Evolutionary conservation across 208 protist genomes (phyloP).

Genomic region (Wallacemonas collosoma): DNA sequence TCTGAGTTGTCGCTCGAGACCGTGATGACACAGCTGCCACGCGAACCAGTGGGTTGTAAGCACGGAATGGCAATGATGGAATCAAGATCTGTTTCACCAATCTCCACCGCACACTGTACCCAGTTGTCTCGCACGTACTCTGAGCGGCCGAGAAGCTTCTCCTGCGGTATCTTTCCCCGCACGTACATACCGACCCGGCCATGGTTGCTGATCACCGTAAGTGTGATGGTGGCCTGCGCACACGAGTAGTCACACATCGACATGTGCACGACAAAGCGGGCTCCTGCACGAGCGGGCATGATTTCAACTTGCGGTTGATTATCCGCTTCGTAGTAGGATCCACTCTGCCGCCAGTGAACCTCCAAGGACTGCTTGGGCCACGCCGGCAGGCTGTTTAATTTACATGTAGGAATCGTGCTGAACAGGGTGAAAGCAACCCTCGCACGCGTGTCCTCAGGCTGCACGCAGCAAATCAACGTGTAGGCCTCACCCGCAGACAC

Average conservation of each 20-base stretch:
- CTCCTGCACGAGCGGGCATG: conserved; percentile 34
- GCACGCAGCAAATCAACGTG: conserved; percentile 59
- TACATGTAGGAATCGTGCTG: conserved; percentile 44
- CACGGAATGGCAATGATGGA: conserved; percentile 80
- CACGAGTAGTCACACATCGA: conserved; percentile 52
- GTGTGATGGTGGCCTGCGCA: conserved; percentile 61
- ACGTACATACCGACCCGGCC: conserved; percentile 53
- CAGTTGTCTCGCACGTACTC: conserved; percentile 64
- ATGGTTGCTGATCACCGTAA: conserved; percentile 64
- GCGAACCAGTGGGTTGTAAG: conserved; percentile 73
- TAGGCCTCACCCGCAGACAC: conserved; percentile 37
- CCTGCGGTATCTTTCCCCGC: conserved; percentile 46
- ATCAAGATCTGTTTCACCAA: conserved; percentile 41
- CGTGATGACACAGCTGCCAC: conserved; percentile 53
- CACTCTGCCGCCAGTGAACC: conserved; percentile 58
- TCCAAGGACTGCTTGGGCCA: conserved; percentile 57
- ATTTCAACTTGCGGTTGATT: conserved; percentile 87
- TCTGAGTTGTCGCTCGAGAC: conserved; percentile 42
- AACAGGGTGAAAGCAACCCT: conserved; percentile 61
- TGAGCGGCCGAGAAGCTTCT: conserved; percentile 57
- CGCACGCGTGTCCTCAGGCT: conserved; percentile 35
- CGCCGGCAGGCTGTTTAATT: conserved; percentile 35
- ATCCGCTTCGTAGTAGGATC: conserved; percentile 70
- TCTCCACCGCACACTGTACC: conserved; percentile 60
- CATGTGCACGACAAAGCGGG: conserved; percentile 71